A percentile compares a stretch with the other conserved stretches of the same genome.
Evolutionary conservation across 176 grass and related monocot species (phyloP).

Genomic region (Juncus inflexus): DNA sequence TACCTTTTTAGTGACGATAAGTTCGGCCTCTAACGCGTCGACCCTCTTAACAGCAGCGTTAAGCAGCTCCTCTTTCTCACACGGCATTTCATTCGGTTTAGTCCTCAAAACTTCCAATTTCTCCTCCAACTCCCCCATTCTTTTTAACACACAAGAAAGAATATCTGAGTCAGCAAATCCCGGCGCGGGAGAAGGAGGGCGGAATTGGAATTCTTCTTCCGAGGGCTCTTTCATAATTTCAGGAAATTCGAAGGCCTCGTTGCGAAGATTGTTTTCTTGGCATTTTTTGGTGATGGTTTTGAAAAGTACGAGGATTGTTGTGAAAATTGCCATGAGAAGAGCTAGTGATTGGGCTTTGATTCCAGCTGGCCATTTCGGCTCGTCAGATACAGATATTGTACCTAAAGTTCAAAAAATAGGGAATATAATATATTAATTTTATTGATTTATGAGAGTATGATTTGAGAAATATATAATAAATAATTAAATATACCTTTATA

Average conservation of each 20-base stretch:
- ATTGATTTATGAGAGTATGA: too few species aligned
- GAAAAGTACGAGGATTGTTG: conserved; percentile 28
- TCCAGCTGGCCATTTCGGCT: conserved; percentile 23
- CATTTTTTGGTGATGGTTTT: conserved; percentile 12
- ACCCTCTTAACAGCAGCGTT: conserved; percentile 54
- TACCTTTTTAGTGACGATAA: conserved; percentile 72
- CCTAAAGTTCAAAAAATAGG: conserved; percentile 11
- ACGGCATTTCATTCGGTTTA: conserved; percentile 64
- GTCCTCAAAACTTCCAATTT: conserved; percentile 47
- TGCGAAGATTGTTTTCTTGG: conserved; percentile 4
- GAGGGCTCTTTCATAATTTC: conserved; percentile 4
- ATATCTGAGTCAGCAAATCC: conserved; percentile 39
- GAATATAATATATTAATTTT: conserved; percentile 6
- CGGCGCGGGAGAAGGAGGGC: conserved; percentile 45
- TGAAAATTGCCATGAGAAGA: conserved; percentile 27
- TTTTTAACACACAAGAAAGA: conserved; percentile 43
- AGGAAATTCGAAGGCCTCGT: background rate
- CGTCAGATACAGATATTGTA: conserved; percentile 9
- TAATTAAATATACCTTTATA: conserved; percentile 39
- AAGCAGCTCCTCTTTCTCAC: conserved; percentile 68
- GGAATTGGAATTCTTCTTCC: conserved; percentile 37
- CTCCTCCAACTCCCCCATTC: conserved; percentile 48
- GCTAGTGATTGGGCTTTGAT: conserved; percentile 31
- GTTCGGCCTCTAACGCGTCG: conserved; percentile 66
- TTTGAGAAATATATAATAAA: conserved; percentile 13